These are phyloP conservation scores for Colletotrichum musae DNA, from an alignment of 2,329 filamentous ascomycete genomes.

Conservation along the genomic window DNA sequence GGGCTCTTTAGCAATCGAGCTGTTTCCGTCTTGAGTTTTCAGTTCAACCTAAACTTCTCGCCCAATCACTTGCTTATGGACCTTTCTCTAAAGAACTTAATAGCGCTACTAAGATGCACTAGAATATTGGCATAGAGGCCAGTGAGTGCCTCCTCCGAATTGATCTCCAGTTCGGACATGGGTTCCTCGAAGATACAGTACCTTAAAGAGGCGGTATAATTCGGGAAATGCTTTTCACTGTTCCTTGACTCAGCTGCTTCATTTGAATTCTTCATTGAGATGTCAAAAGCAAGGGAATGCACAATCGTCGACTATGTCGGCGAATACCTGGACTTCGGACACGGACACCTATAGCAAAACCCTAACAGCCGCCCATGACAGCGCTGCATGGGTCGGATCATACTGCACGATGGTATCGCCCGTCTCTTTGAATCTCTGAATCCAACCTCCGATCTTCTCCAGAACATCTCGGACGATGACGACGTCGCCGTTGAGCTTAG, in stretches of 20 bases:
- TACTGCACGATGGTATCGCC: slow-evolving; percentile 47
- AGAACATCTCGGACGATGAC: slow-evolving; percentile 7
- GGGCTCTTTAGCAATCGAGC: slow-evolving; percentile 1
- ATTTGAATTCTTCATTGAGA: no score
- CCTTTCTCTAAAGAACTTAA: no score
- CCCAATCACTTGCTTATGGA: no score
- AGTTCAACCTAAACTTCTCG: no score
- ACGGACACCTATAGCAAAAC: slow-evolving; percentile 45
- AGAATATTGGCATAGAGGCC: no score
- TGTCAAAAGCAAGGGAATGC: neutral
- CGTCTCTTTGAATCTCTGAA: slow-evolving; percentile 47
- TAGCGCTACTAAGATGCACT: no score
- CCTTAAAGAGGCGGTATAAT: no score
- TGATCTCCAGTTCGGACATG: no score
- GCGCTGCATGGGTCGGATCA: slow-evolving; percentile 46
- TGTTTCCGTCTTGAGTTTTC: neutral
- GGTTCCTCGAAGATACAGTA: no score
- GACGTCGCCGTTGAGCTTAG: neutral
- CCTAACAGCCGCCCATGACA: slow-evolving; percentile 50
- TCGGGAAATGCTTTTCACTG: no score
- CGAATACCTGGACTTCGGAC: neutral
- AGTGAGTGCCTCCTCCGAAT: no score
- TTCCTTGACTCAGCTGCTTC: no score
- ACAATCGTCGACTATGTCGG: neutral
- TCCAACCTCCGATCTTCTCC: slow-evolving; percentile 43